These are phyloP conservation scores for Amauroascus verrucosus DNA, from an alignment of 2,329 filamentous ascomycete species.

Conservation along the genomic window DNA sequence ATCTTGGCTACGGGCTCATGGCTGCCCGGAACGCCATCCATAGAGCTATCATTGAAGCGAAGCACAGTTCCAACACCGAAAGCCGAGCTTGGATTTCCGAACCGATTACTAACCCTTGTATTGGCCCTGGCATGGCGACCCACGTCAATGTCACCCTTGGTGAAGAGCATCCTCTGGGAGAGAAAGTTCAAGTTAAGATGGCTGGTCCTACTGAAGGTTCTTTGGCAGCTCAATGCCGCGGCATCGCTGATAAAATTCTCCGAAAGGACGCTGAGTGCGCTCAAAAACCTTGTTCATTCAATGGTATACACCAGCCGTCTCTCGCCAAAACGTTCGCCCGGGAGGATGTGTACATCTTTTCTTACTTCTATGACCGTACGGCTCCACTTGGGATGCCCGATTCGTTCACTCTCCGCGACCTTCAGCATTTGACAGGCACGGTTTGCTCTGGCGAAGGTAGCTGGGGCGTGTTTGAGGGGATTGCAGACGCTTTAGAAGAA, in stretches of 20 bases:
- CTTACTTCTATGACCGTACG: slow-evolving; percentile 95
- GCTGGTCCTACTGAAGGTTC: slow-evolving; percentile 61
- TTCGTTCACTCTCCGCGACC: slow-evolving; percentile 81
- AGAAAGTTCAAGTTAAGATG: slow-evolving; percentile 66
- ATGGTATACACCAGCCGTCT: slow-evolving; percentile 88
- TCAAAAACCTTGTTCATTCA: slow-evolving; percentile 92
- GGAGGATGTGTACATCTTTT: slow-evolving; percentile 93
- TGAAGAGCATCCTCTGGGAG: slow-evolving; percentile 55
- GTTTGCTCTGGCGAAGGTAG: slow-evolving; percentile 69
- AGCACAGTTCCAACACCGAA: slow-evolving; percentile 52
- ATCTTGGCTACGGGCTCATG: slow-evolving; percentile 95
- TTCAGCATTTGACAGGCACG: slow-evolving; percentile 71
- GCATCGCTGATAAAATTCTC: slow-evolving; percentile 79
- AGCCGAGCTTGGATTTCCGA: slow-evolving; percentile 58
- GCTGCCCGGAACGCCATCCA: slow-evolving; percentile 82
- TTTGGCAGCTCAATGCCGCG: slow-evolving; percentile 77
- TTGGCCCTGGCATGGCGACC: slow-evolving; percentile 67
- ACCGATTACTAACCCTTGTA: slow-evolving; percentile 73
- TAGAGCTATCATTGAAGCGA: slow-evolving; percentile 59
- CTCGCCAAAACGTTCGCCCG: slow-evolving; percentile 82
- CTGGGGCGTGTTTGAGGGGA: slow-evolving; percentile 71
- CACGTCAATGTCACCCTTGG: slow-evolving; percentile 62
- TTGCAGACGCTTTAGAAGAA: slow-evolving; percentile 70
- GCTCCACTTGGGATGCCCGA: slow-evolving; percentile 96
- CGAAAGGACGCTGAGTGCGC: slow-evolving; percentile 74